Evolutionary conservation across 2,329 filamentous ascomycete species (phyloP).

Genomic region (Albifimbria verrucaria): DNA sequence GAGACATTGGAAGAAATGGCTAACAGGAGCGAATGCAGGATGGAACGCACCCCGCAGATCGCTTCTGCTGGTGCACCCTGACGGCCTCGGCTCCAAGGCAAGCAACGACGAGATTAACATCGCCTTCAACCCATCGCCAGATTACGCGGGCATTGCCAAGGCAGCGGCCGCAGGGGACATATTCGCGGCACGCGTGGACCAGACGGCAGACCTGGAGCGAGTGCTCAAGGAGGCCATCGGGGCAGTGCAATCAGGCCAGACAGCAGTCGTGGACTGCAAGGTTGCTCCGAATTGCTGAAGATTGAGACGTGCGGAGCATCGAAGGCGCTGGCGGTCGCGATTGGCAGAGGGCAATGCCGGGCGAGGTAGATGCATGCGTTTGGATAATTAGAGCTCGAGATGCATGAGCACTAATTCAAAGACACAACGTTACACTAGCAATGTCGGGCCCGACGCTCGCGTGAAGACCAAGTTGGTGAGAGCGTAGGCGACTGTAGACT

Average conservation of each 20-base stretch:
- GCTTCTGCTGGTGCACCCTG: conserved; percentile 54
- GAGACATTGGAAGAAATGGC: neutral
- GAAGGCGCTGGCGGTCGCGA: neutral
- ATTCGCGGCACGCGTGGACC: conserved; percentile 45
- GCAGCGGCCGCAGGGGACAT: conserved; percentile 54
- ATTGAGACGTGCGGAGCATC: no score
- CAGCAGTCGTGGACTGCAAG: conserved; percentile 53
- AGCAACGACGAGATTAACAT: conserved; percentile 63
- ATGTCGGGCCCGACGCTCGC: no score
- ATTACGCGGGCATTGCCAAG: conserved; percentile 59
- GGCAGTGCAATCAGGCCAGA: conserved; percentile 46
- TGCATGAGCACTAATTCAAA: no score
- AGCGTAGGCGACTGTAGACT: no score
- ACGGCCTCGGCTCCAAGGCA: conserved; percentile 50
- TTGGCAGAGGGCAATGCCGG: neutral
- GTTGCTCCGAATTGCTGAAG: conserved; percentile 45
- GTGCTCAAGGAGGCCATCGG: conserved; percentile 49
- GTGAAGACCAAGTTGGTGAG: no score
- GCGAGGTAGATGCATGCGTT: no score
- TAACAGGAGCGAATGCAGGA: conserved; percentile 28
- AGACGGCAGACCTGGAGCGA: conserved; percentile 41
- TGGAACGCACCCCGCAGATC: conserved; percentile 61
- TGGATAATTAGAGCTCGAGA: no score
- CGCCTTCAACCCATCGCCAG: conserved; percentile 54
- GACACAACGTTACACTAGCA: no score